Evolutionary conservation across 2,329 filamentous ascomycete genomes (phyloP).

Genomic region (Myriosclerotinia curreyana): DNA sequence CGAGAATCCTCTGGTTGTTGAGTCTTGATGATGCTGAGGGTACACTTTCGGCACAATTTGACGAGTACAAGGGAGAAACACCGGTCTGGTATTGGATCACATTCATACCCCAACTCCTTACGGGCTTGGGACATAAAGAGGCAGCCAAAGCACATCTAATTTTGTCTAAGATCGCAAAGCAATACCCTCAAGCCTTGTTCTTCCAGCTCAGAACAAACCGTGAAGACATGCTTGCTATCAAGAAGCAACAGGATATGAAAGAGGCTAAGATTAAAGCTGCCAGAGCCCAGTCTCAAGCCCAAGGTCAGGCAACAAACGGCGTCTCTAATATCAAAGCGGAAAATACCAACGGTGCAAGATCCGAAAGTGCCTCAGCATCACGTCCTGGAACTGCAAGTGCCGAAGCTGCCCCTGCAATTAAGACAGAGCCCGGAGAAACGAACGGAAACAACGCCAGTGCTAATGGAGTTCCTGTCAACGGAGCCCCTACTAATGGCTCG

Average conservation of each 20-base stretch:
- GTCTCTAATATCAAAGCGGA: slow-evolving; percentile 34
- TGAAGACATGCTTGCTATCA: slow-evolving; percentile 90
- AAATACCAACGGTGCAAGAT: slow-evolving; percentile 28
- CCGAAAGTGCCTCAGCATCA: slow-evolving; percentile 36
- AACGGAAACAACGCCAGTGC: slow-evolving; percentile 24
- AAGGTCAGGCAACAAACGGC: slow-evolving; percentile 24
- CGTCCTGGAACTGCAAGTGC: slow-evolving; percentile 46
- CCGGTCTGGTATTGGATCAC: slow-evolving; percentile 99
- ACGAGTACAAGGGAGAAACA: slow-evolving; percentile 95
- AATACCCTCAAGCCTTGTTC: slow-evolving; percentile 92
- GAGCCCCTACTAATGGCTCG: slow-evolving; percentile 46
- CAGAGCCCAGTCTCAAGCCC: slow-evolving; percentile 37
- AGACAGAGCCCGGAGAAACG: slow-evolving; percentile 35
- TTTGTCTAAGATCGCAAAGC: slow-evolving; percentile 88
- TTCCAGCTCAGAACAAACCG: slow-evolving; percentile 91
- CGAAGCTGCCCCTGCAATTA: slow-evolving; percentile 39
- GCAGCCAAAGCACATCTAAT: slow-evolving; percentile 82
- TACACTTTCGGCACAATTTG: slow-evolving; percentile 79
- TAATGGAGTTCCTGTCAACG: slow-evolving; percentile 23
- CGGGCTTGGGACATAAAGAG: slow-evolving; percentile 87
- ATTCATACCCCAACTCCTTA: slow-evolving; percentile 93
- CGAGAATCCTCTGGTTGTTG: slow-evolving; percentile 90
- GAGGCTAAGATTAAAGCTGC: slow-evolving; percentile 49
- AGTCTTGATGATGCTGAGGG: slow-evolving; percentile 89
- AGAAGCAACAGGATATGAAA: slow-evolving; percentile 80